Conservation (phyloP, 805 yeast genomes). For the Yarrowia bubula region DNA sequence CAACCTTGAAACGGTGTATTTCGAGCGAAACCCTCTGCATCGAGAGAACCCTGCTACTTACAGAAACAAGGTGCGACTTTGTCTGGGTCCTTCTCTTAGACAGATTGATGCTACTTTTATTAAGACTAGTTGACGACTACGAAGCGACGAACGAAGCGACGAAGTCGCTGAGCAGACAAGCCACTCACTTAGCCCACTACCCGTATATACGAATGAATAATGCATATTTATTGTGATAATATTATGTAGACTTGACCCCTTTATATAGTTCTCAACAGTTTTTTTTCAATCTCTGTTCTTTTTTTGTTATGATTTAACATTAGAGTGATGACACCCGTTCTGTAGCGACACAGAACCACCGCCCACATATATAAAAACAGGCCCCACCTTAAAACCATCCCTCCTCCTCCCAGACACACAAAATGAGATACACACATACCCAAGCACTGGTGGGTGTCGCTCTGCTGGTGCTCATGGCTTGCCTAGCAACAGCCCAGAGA, state of each 20-base stretch:
- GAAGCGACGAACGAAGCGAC: too few relatives aligned
- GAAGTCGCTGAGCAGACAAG: neutral
- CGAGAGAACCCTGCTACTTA: constrained; percentile 70
- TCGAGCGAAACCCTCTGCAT: constrained; percentile 92
- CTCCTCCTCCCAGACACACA: neutral
- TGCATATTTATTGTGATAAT: neutral
- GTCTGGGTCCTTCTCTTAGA: constrained; percentile 64
- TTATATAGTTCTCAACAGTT: too few relatives aligned
- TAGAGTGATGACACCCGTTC: neutral
- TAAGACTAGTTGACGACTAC: neutral
- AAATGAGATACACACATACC: constrained; percentile 21
- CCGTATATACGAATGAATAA: constrained; percentile 1
- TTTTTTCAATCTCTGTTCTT: neutral
- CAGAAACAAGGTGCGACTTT: constrained; percentile 74
- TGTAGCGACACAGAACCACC: neutral
- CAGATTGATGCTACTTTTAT: constrained; percentile 90
- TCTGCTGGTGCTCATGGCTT: constrained; percentile 4
- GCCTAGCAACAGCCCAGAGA: constrained; percentile 3
- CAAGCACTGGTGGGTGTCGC: constrained; percentile 5
- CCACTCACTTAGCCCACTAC: neutral
- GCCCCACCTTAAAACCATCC: neutral
- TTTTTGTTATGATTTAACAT: neutral
- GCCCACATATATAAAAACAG: neutral
- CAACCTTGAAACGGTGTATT: constrained; percentile 79
- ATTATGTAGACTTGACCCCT: too few relatives aligned